Base-by-base conservation (phyloP, 2,329 filamentous ascomycete genomes). In the Whalleya microplaca region DNA sequence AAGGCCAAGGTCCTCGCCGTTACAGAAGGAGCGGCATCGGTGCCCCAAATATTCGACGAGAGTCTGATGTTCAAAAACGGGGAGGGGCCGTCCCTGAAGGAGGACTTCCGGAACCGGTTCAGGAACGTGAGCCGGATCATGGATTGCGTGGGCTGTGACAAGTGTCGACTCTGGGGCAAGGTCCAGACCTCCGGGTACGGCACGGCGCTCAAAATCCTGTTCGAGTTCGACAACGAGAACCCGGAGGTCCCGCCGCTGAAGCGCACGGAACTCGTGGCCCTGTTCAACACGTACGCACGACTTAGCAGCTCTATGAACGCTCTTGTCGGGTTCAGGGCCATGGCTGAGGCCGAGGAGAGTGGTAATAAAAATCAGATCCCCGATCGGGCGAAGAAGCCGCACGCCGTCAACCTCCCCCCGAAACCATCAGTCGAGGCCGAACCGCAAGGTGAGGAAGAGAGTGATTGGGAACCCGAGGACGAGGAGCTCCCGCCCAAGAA, bases 101-200 rank as follows among this genome's bases (percentile, higher is more conserved):
- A 98, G 71, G 95, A 99, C 71, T 99, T 99, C 81, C 89, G 92
- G 66, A 95, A 96, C 74, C 90, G 95, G 16, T 99, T 99, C 82
- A 87, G 95, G 71, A 99, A 99, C 71, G 91, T 99, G 59, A 96
- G 91, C 72, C 87, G 95, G 41, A 83, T 98, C 63, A 99, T 99
- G 95, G 95, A 99, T 74, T 99, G 95, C 66, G 94, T 98, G 19
- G 95, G 95, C 44, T 99, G 95, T 74, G 95, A 99, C 78, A 99
- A 99, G 78, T 99, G 95, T 76, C 87, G 95, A 8, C 86, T 99
- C 2, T 99, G 95, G 95, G 95, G 95, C 47, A 99, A 99, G 76
- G 78, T 99, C 40, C 95, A 99, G 76, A 96, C 92, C 0, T 90
- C 91, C 12, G 95, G 95, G 2, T 98, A 97, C 71, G 95, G 95